These are phyloP conservation scores for Senecio squalidus DNA, from an alignment of 140 eudicot species.

Conservation along the genomic window DNA sequence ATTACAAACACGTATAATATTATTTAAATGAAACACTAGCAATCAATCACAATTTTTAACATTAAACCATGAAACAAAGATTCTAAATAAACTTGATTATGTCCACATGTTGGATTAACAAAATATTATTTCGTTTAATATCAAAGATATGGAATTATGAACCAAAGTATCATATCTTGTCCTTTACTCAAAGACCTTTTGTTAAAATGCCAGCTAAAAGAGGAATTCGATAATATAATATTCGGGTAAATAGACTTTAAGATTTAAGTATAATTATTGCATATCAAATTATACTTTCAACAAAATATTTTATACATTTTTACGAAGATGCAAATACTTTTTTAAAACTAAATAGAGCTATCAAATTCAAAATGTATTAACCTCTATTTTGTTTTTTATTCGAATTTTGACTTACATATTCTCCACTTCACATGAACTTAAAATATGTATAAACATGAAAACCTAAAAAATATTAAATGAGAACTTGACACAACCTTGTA, in stretches of 20 bases:
- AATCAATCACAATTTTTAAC: conserved; percentile 10
- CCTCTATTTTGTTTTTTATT: conserved; percentile 3
- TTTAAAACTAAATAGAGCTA: neutral
- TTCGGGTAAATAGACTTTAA: neutral
- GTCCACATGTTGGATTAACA: conserved; percentile 16
- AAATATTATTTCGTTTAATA: conserved; percentile 18
- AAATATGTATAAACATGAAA: neutral
- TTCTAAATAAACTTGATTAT: conserved; percentile 16
- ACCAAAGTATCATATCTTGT: conserved; percentile 17
- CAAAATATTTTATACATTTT: neutral
- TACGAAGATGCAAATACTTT: neutral
- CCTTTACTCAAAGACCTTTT: conserved; percentile 20
- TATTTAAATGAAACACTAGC: conserved; percentile 10
- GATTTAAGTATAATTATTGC: no score
- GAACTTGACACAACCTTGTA: no score
- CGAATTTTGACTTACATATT: conserved; percentile 1
- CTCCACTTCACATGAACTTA: conserved; percentile 11
- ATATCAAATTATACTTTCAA: neutral
- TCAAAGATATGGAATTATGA: conserved; percentile 29
- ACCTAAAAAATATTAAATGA: neutral
- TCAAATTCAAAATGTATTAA: neutral
- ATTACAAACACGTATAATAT: conserved; percentile 11
- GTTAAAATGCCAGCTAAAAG: conserved; percentile 24
- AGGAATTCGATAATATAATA: neutral
- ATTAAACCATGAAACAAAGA: conserved; percentile 16